Evolutionary conservation across 2,329 filamentous ascomycete species (phyloP), one percentile per base, ranked within the genome.

Genomic region (Fusarium bactridioides): DNA sequence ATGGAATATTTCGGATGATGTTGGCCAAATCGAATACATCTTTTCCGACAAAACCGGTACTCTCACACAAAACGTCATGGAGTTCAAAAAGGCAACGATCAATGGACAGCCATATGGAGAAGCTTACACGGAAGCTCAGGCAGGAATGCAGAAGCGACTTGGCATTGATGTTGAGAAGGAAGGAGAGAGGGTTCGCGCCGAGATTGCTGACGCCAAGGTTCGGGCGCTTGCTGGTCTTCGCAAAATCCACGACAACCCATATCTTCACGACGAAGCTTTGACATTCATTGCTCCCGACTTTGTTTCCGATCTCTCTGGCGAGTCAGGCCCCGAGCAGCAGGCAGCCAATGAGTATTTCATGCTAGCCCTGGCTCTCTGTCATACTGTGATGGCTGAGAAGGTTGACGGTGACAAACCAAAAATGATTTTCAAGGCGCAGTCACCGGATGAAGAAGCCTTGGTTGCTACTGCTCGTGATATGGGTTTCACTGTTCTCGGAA

Each of bases 11-110:
- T 98, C 95, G 2, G 96, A 99, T 79, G 97, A 99, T 77, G 87
- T 99, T 51, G 96, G 96, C 18, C 96, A 99, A 83, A 97, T 99
- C 70, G 96, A 98, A 82, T 99, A 98, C 84, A 97, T 99, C 74
- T 99, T 99, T 82, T 98, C 95, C 1, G 95, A 98, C 85, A 98
- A 98, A 86, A 98, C 95, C 1, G 95, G 95, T 31, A 98, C 95
- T 3, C 85, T 98, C 75, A 98, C 95, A 10, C 97, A 96, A 83
- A 98, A 98, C 79, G 92, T 95, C 86, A 98, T 99, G 96, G 97
- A 99, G 81, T 99, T 98, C 89, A 99, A 98, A 82, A 99, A 99
- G 82, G 94, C 93, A 61, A 97, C 95, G 1, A 92, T 99, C 82
- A 98, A 98, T 78, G 95, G 95, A n/a, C 89, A 96, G 67, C 91